Evolutionary conservation across 768 basidiomycete genomes (phyloP).

Genomic region (Mycena sanguinolenta): DNA sequence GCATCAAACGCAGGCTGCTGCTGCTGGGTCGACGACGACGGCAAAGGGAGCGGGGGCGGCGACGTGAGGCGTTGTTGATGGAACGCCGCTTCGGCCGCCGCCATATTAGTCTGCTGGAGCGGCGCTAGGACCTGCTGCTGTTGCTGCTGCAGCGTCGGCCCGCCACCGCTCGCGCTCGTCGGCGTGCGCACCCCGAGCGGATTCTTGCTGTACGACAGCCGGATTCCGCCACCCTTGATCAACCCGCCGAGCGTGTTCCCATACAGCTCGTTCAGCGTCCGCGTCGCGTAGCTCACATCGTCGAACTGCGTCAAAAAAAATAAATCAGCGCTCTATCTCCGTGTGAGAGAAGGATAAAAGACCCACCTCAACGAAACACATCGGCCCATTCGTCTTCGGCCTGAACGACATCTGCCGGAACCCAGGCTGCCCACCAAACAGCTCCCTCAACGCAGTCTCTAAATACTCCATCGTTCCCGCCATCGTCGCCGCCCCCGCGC

Average conservation of each 20-base stretch:
- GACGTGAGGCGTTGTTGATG: conserved; percentile 27
- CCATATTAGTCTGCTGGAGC: not conserved
- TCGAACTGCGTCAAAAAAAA: conserved; percentile 74
- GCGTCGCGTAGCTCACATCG: conserved; percentile 86
- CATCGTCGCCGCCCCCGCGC: conserved; percentile 58
- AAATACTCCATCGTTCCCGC: conserved; percentile 80
- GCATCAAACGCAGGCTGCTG: not conserved
- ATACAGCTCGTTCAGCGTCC: conserved; percentile 90
- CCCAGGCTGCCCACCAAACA: conserved; percentile 85
- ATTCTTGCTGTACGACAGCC: conserved; percentile 98
- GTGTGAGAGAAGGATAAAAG: conserved; percentile 8
- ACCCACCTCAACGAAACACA: conserved; percentile 98
- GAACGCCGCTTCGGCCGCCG: conserved; percentile 30
- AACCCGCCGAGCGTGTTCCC: conserved; percentile 92
- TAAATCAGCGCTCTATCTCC: not conserved
- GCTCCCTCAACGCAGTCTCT: conserved; percentile 86
- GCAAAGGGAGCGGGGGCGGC: conserved; percentile 31
- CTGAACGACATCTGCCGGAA: conserved; percentile 95
- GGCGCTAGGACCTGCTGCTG: conserved; percentile 37
- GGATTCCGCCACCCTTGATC: conserved; percentile 96
- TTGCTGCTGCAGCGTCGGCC: conserved; percentile 58
- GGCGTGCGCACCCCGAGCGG: conserved; percentile 93
- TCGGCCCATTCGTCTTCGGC: conserved; percentile 97
- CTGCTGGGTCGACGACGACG: no score
- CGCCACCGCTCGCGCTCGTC: conserved; percentile 62